Evolutionary conservation across 192 early-diverging fungal genomes (phyloP), one percentile per base, ranked within the genome.

Genomic region (Pecoramyces ruminantium): DNA sequence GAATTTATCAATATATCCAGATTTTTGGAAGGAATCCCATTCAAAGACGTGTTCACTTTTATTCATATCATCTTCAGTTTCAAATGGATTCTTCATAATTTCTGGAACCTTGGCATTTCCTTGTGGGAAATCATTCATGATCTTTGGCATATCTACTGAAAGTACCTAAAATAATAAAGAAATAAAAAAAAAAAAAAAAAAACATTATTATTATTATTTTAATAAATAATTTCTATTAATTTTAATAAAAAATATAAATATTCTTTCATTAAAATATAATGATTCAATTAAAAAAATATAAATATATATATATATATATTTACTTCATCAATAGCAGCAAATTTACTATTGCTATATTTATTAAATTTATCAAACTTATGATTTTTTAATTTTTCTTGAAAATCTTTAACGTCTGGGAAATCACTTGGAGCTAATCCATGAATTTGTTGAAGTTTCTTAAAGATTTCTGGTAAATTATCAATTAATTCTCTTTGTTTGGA

Each of bases 321-420:
- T n/a, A 77, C 29, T 82, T 94, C 92, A 78, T 96, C 94, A 0
- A 92, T 92, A 14, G 77, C 83, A 25, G 82, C 80, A 30, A 96
- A 79, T 27, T 95, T 86, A 30, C 92, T 91, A 42, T 91, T 87
- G 82, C 91, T 93, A 79, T 95, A 81, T 81, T 91, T 92, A 79
- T 91, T 89, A 80, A 96, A 95, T 79, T 92, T 93, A 39, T 94
- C 94, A 29, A 95, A 88, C 80, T 96, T 94, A 84, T 93, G 94
- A 29, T 88, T 83, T 38, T 89, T 80, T 11, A 96, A 83, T 34
- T 91, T 93, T 78, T 88, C 86, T 78, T 88, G 88, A 85, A 95
- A 94, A 30, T 86, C 87, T 38, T 92, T 90, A 13, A 90, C 86
- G 82, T 95, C 93, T 15, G 95, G 94, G 80, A 97, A 97, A 83